Evolutionary conservation across 768 basidiomycete species (phyloP), one percentile per base, ranked within the genome.

Genomic region (Chalciporus pseudorubinellus): DNA sequence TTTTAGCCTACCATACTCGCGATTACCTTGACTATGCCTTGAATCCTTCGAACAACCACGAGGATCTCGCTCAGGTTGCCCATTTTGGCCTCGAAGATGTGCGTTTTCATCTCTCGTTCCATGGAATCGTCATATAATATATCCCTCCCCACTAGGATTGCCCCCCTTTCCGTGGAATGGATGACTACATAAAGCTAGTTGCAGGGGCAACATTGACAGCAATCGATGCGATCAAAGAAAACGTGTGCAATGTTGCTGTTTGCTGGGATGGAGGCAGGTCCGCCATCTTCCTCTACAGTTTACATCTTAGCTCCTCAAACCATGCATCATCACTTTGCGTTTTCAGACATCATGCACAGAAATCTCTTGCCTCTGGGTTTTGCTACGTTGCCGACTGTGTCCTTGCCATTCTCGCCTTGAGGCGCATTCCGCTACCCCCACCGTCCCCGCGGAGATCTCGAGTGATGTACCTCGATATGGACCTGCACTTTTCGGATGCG

Each of bases 301-400:
- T 38, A 39, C 19, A 31, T 24, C 5, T 18, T 18, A 14, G 8
- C 31, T 20, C 28, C n/a, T n/a, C 46, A 31, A 44, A 19, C 33
- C 12, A 44, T 22, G 38, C 34, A 6, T 50, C 19, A 31, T 44
- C 22, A 11, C 29, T 31, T 31, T 13, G 4, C 29, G 16, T 36
- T 29, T 51, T 13, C 46, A 85, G 93, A 60, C 95, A 95, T 60
- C 95, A 97, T 60, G 89, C 90, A 0, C 80, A 83, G 45, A 87
- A 90, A 64, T 77, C 81, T 0, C 76, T 74, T 39, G 93, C 93
- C 1, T 83, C 89, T 4, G 95, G 95, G 0, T 98, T 90, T 70
- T 98, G 95, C 73, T 98, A 97, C 64, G 88, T 98, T 19, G 89
- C 92, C 2, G 95, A 98, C 64, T 84, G 87, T 48, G 80, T 93